Base-by-base conservation (phyloP, 2,329 filamentous ascomycete genomes). In the Drechslerella dactyloides region DNA sequence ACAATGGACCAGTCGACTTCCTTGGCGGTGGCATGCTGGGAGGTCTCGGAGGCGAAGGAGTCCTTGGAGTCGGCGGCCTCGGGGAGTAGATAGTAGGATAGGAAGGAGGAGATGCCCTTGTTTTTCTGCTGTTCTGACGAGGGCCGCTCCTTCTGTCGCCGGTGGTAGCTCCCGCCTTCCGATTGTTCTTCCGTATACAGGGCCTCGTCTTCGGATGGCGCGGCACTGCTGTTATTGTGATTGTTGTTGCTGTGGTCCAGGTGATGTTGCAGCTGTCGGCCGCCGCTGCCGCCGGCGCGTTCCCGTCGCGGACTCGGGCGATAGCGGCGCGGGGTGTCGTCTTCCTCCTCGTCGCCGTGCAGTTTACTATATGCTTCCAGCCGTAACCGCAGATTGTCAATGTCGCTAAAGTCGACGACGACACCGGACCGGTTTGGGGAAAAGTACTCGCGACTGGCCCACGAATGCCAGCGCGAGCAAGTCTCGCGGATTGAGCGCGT, bases 391-490 rank as follows among this genome's bases (percentile, higher is more conserved):
- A 73, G 19, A 7, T 19, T 33, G 27, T 73, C 42, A 52, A 73
- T 66, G 27, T 73, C 69, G 61, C 69, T 73, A 46, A 73, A 66
- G 33, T 73, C 69, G 5, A 73, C 69, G 1, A 73, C 69, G 19
- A 73, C 51, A 13, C 61, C 61, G 33, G 52, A 35, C 33, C 69
- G 62, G n/a, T 27, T 73, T n/a, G 66, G 54, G 21, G 60, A 66
- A 54, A 73, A 73, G 53, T 66, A 73, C 48, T 73, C 69, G 21
- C 61, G 61, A 44, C 69, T 73, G 13, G 62, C 69, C 69, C 69
- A 73, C n/a, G 69, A 73, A 58, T 73, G 69, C 55, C 55, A 73
- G 15, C 62, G 33, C 3, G 69, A 73, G 33, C 69, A 73, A 7
- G 69, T 61, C 50, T 73, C 69, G 6, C 69, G 50, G 13, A 73